Base-by-base conservation (phyloP, 345 rosid species). In the Populus davidiana region DNA sequence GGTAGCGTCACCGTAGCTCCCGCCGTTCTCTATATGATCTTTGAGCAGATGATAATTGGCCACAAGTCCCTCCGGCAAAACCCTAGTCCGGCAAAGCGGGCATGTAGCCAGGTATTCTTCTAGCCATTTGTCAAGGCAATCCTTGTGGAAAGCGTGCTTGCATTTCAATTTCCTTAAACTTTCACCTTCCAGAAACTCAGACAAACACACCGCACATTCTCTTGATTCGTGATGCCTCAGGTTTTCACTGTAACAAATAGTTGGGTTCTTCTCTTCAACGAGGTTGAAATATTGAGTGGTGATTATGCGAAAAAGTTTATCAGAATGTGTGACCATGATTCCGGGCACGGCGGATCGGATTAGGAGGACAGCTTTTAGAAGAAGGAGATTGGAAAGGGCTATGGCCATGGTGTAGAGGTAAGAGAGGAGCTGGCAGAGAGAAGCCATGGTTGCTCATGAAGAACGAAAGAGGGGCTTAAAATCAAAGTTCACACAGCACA, bases 81-180 rank as follows among this genome's bases (percentile, higher is more conserved):
- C 86, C 75, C 73, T 84, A 8, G 78, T 80, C 70, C 92, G 38
- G 79, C 92, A 89, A 39, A 89, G 87, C 11, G 92, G 92, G 49
- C 92, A 89, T 0, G 90, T 84, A 2, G 89, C 89, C 64, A 68
- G 67, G 62, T 72, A 70, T 36, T 76, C 83, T 21, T 81, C 81
- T 59, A 89, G 61, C 92, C 92, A 89, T 52, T 25, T 67, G 72
- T 89, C 92, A 8, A 89, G 56, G 64, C 92, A 89, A 62, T 75
- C 88, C 79, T 75, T 87, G 72, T 89, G 92, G 77, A 87, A 89
- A 8, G 75, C 38, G 54, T 89, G 92, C 38, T 81, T 71, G 72
- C 92, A 89, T 39, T 70, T 77, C 66, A 89, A 66, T 5, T 69
- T 81, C 71, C 92, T 76, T 6, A 86, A 78, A 20, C 73, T 78